Evolutionary conservation across 805 yeast species (phyloP), one percentile per base, ranked within the genome.

Genomic region (Debaryomyces hansenii): DNA sequence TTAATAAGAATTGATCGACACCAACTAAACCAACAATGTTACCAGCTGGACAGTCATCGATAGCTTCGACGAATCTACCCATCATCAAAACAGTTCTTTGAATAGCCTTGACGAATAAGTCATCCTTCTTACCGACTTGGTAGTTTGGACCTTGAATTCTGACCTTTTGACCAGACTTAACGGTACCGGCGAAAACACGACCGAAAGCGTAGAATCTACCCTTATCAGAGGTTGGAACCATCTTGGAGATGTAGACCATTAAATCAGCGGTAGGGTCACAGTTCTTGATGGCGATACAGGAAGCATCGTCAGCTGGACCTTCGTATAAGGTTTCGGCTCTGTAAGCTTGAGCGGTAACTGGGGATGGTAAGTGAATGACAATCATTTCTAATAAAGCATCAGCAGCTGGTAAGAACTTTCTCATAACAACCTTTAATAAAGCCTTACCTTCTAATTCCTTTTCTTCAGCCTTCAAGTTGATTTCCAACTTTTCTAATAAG

Each of bases 191-290:
- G 83, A 92, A 92, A 74, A 92, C 98, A 85, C 99, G 94, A 79
- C 99, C 99, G 82, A 92, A 94, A 72, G 99, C 99, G 87, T 90
- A 92, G 96, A 92, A 92, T 83, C 99, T 90, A 85, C 99, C 99
- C 84, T 92, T 94, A 79, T 92, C 99, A 65, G 98, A 92, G 74
- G 99, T 92, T 79, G 99, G 99, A 64, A 92, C 98, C 99, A 92
- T 92, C 96, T 92, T 92, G 79, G 98, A 94, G 70, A 92, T 94
- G 90, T 92, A 92, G 72, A 92, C 84, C 99, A 92, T 92, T 72
- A 92, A 87, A 73, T 92, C 98, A 66, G 96, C 96, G 69, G 77
- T 85, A 71, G 98, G 96, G 81, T 92, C 97, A 87, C 99, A 92
- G 85, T 87, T 85, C 83, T 86, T 90, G 81, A 92, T 92, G 68